Percentiles rank a stretch among this genome's conserved stretches.
Conservation (phyloP, 805 yeast genomes). For the Candida ascalaphidarum region DNA sequence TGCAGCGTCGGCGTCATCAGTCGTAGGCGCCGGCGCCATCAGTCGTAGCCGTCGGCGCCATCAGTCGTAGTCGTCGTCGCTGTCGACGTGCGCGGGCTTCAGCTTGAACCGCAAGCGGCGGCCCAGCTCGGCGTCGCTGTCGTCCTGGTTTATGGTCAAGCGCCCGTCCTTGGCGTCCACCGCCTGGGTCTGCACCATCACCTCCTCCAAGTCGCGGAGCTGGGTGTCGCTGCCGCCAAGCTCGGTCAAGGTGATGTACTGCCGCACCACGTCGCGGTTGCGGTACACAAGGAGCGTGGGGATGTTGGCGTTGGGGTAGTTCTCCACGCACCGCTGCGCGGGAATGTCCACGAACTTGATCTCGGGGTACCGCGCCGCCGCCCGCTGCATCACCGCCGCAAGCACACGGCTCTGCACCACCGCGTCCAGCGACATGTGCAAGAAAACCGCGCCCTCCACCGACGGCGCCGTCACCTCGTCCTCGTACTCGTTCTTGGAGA, state of each 20-base stretch:
- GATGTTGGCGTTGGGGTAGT: constrained; percentile 82
- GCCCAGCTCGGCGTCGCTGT: constrained; percentile 44
- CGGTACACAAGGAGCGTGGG: constrained; percentile 85
- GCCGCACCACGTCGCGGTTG: constrained; percentile 71
- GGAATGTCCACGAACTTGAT: constrained; percentile 87
- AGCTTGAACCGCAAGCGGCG: constrained; percentile 46
- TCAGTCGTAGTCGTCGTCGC: constrained; percentile 15
- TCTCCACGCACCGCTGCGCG: constrained; percentile 86
- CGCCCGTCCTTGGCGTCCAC: constrained; percentile 62
- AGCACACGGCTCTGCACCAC: constrained; percentile 68
- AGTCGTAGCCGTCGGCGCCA: constrained; percentile 27
- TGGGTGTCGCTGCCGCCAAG: constrained; percentile 79
- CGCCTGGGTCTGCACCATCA: constrained; percentile 60
- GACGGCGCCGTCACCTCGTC: constrained; percentile 81
- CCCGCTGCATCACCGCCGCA: constrained; percentile 42
- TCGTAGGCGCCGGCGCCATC: too few relatives aligned
- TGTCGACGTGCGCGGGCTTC: constrained; percentile 40
- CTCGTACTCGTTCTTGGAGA: constrained; percentile 83
- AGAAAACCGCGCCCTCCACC: constrained; percentile 48
- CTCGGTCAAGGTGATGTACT: constrained; percentile 69
- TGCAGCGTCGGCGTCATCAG: too few relatives aligned
- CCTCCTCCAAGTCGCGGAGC: constrained; percentile 60
- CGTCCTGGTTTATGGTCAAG: constrained; percentile 48
- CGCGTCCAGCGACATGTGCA: constrained; percentile 67
- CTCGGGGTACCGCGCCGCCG: constrained; percentile 68